Evolutionary conservation across 768 basidiomycete genomes (phyloP).

Genomic region (Gelatoporia subvermispora): DNA sequence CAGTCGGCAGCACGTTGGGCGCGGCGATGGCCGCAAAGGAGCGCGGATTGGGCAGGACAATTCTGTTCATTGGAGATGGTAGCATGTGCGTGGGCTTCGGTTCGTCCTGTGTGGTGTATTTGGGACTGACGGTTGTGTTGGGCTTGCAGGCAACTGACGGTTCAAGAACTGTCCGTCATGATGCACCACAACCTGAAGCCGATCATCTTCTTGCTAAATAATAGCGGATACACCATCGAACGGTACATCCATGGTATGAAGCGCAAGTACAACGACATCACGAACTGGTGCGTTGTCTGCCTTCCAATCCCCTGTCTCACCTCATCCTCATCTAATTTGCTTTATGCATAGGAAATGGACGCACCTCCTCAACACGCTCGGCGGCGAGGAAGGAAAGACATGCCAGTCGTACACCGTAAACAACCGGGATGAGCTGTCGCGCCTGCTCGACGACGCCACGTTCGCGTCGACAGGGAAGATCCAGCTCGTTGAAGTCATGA

Average conservation of each 20-base stretch:
- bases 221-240: slow-evolving; percentile 86
- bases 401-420: slow-evolving; percentile 62
- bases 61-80: slow-evolving; percentile 85
- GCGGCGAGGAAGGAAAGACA: slow-evolving; percentile 44
- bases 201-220: slow-evolving; percentile 81
- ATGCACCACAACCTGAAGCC: slow-evolving; percentile 67
- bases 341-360: slow-evolving; percentile 51
- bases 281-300: slow-evolving; percentile 62
- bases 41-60: slow-evolving; percentile 53
- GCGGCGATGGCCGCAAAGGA: slow-evolving; percentile 78
- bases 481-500: slow-evolving; percentile 77
- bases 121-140: slow-evolving; percentile 5
- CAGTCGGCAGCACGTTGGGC: slow-evolving; percentile 73
- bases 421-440: slow-evolving; percentile 62
- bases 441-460: slow-evolving; percentile 54
- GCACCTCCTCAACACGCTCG: slow-evolving; percentile 54
- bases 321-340: not conserved
- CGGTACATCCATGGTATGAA: slow-evolving; percentile 64
- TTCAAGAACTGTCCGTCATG: slow-evolving; percentile 86
- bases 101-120: slow-evolving; percentile 4
- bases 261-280: slow-evolving; percentile 83
- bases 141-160: slow-evolving; percentile 56
- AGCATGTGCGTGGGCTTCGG: slow-evolving; percentile 48
- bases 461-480: slow-evolving; percentile 66
- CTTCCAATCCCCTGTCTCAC: not conserved